Percentiles rank a stretch among this genome's conserved stretches.
Evolutionary conservation across 495 filamentous ascomycete genomes (phyloP).

Genomic region (Antarctomyces pellizariae): DNA sequence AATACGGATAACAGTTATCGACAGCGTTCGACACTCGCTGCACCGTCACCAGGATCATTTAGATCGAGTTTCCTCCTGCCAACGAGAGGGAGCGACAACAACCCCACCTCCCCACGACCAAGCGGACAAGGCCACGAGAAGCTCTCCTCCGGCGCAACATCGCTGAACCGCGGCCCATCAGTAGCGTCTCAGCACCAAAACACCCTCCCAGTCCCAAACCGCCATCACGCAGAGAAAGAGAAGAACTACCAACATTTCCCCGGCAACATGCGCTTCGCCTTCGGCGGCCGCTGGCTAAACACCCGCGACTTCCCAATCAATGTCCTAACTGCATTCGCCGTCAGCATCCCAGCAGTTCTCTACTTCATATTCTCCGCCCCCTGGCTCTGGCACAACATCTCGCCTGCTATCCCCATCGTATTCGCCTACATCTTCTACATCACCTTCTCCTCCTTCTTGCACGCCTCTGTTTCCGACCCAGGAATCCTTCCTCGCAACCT

Average conservation of each 20-base stretch:
- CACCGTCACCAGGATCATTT: slow-evolving; percentile 52
- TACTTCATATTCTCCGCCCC: slow-evolving; percentile 78
- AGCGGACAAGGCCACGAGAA: slow-evolving; percentile 44
- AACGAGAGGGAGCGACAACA: slow-evolving; percentile 21
- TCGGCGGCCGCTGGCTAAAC: slow-evolving; percentile 69
- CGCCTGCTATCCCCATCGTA: slow-evolving; percentile 72
- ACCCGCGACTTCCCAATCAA: slow-evolving; percentile 79
- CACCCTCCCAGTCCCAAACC: background rate
- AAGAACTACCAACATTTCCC: slow-evolving; percentile 78
- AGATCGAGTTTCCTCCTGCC: slow-evolving; percentile 41
- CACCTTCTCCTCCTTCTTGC: slow-evolving; percentile 78
- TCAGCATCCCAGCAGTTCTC: slow-evolving; percentile 50
- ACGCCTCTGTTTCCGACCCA: slow-evolving; percentile 76
- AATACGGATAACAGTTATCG: slow-evolving; percentile 31
- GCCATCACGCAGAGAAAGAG: slow-evolving; percentile 15
- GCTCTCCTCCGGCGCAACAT: slow-evolving; percentile 51
- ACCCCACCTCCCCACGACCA: slow-evolving; percentile 23
- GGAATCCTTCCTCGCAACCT: slow-evolving; percentile 78
- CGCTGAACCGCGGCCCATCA: slow-evolving; percentile 31
- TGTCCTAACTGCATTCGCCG: slow-evolving; percentile 57
- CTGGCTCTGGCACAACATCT: slow-evolving; percentile 78
- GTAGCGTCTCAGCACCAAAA: slow-evolving; percentile 4
- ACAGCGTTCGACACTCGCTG: slow-evolving; percentile 25
- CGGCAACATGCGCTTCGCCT: slow-evolving; percentile 78
- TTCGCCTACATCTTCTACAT: slow-evolving; percentile 82